Evolutionary conservation across 2,329 filamentous ascomycete species (phyloP), one percentile per base, ranked within the genome.

Genomic region (Cladosporium colombiae): DNA sequence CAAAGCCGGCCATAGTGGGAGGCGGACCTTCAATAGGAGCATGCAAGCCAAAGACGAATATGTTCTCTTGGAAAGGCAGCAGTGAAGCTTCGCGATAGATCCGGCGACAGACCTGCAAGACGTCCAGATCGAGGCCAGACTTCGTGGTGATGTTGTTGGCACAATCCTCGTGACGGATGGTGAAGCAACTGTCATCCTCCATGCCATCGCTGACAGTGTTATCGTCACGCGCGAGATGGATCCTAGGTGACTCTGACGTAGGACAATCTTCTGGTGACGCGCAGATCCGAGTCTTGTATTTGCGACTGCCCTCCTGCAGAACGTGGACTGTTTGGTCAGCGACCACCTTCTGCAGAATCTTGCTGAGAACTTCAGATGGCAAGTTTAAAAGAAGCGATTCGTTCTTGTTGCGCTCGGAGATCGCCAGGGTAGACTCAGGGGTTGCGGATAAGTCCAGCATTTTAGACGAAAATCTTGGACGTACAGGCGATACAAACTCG

Each of bases 71-170:
- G 60, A 53, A 68, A 6, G 67, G 65, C n/a, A 68, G 35, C 11
- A 68, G 46, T 13, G 62, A 62, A 5, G 65, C 67, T 58, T 67
- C 67, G 25, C 56, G 37, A 37, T 68, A 62, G 7, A 67, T 56
- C 27, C 64, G 61, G 25, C 66, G 65, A 10, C 62, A 67, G 7
- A 46, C 50, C 27, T 16, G 49, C 6, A 68, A 58, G 29, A 66
- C 6, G 27, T 64, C 46, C 13, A 62, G 49, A 25, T 59, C 11
- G 14, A 60, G 31, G 18, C 53, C 53, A 7, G 16, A 7, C 14
- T 29, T 35, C 16, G 53, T n/a, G 53, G 16, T 56, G 31, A 13
- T 16, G 6, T 13, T 16, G 49, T 31, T 29, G 7, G 23, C 25
- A 16, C 53, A 56, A 29, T 31, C 11, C 3, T 23, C 11, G 53